Base-by-base conservation (phyloP, 2,329 filamentous ascomycete species). In the Cercospora janseana region DNA sequence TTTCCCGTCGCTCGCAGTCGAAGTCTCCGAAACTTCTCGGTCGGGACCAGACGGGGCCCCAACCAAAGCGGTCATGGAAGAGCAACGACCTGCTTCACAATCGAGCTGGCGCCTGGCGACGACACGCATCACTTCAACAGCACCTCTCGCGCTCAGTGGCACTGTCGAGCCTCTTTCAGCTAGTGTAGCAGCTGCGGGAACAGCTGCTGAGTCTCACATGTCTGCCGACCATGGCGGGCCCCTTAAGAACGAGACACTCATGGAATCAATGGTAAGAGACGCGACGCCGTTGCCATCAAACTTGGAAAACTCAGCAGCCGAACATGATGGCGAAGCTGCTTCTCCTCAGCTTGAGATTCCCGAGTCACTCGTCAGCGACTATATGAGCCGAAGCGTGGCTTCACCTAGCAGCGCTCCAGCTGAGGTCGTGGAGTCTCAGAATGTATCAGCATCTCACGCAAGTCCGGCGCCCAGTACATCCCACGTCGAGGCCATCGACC, bases 401-500 rank as follows among this genome's bases (percentile, higher is more conserved):
- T 23, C 26, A 5, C 21, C 35, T 9, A 49, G 50, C 32, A 44
- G 44, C 18, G 50, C 50, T 31, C 45, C 45, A 8, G 40, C 40
- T 4, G 37, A 40, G 5, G 29, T 31, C 12, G 20, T 42, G 29
- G 41, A 34, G 16, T 42, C 46, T 23, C 12, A 44, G n/a, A 46
- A 46, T 21, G 35, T 49, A 1, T 6, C 7, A 7, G 21, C 21
- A n/a, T 32, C 50, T 13, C 43, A 41, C 9, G 20, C 44, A n/a
- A 49, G 46, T 26, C 43, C 49, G 20, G 49, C 54, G 13, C 49
- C 56, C 4, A 34, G 29, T 13, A 43, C 49, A 24, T 38, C 46
- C 4, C 46, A 55, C 20, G 44, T 48, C 6, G 54, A 57, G 34
- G 52, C 58, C 12, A 57, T 61, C 29, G 55, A 62, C 47, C 58